Evolutionary conservation across 73 alveolate genomes (phyloP), one percentile per base, ranked within the genome.

Genomic region (Symbiodinium pilosum): DNA sequence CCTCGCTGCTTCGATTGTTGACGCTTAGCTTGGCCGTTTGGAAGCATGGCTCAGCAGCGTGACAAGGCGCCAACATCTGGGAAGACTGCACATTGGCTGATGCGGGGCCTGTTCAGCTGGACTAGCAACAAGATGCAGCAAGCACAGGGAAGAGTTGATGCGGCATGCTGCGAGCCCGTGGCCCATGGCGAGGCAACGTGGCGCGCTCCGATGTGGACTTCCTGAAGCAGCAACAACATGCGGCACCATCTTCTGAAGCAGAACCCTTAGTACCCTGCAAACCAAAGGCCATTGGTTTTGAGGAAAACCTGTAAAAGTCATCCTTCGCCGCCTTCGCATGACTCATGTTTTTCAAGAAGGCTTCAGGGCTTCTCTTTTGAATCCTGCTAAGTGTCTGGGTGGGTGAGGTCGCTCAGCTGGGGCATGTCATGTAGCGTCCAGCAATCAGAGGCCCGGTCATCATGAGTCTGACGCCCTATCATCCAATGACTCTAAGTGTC

Each of bases 121-220:
- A n/a, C n/a, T n/a, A n/a, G n/a, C n/a, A n/a, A n/a, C n/a, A 26
- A 26, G 73, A 16, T 54, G 73, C 71, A 54, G 71, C 71, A 24
- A 2, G 71, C 26, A 30, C 73, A 54, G 12, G 73, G 26, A 30
- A 26, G 26, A 54, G 73, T n/a, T 24, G 32, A 54, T 16, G 26
- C 30, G n/a, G n/a, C n/a, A 54, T 26, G 73, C 26, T 21, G 38
- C 42, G 47, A 43, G 97, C 28, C 30, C 97, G 40, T 42, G 75
- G 71, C 97, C 97, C 75, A 91, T 43, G 56, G 88, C 87, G n/a
- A 91, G 59, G 42, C 97, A 91, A 4, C 97, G 97, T n/a, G 42
- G 39, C 16, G 86, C 51, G 44, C 95, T 68, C 26, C 81, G 75
- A 71, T 89, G 87, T 26, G 81, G 81, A 64, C 81, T 64, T 4